phyloP scores from a whole-genome alignment of 306 rosid genomes.

The Castanopsis chinensis region DNA sequence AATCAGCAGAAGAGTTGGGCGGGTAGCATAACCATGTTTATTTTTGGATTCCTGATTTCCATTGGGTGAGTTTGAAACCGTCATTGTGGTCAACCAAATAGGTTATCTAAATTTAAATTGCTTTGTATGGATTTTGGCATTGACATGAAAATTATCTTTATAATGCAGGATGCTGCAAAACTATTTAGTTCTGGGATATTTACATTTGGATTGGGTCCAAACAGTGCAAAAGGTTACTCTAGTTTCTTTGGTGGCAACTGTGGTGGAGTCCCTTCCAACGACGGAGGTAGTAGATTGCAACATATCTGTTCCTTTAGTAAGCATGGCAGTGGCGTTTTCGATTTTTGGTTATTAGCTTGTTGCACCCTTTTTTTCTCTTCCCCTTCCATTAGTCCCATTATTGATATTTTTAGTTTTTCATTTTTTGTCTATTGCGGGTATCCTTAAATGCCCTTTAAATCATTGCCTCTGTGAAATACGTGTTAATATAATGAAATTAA shows the following conservation, averaged over 20 bases:
- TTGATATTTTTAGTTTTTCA: not conserved
- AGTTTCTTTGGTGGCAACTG: slow-evolving; percentile 67
- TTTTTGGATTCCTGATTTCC: slow-evolving; percentile 74
- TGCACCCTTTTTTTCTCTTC: not conserved
- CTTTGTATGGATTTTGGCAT: slow-evolving; percentile 5
- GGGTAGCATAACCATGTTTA: slow-evolving; percentile 84
- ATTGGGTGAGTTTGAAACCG: slow-evolving; percentile 47
- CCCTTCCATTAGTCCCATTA: not conserved
- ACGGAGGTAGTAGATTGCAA: slow-evolving; percentile 69
- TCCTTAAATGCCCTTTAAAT: not conserved
- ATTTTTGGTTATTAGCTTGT: slow-evolving; percentile 33
- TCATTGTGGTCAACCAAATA: not conserved
- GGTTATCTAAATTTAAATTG: not conserved
- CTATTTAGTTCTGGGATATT: slow-evolving; percentile 60
- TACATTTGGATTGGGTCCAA: slow-evolving; percentile 53
- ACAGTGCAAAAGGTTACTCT: slow-evolving; percentile 60
- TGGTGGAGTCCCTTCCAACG: slow-evolving; percentile 81
- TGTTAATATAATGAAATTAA: no score
- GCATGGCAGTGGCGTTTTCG: slow-evolving; percentile 57
- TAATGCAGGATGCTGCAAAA: slow-evolving; percentile 72
- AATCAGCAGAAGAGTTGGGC: slow-evolving; percentile 75
- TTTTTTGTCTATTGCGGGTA: not conserved
- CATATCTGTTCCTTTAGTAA: slow-evolving; percentile 78
- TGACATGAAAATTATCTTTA: slow-evolving; percentile 14
- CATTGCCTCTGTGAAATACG: not conserved